A percentile compares a stretch with the other conserved stretches of the same genome.
Evolutionary conservation across 2,329 filamentous ascomycete genomes (phyloP).

Genomic region (Fusarium penzigii): DNA sequence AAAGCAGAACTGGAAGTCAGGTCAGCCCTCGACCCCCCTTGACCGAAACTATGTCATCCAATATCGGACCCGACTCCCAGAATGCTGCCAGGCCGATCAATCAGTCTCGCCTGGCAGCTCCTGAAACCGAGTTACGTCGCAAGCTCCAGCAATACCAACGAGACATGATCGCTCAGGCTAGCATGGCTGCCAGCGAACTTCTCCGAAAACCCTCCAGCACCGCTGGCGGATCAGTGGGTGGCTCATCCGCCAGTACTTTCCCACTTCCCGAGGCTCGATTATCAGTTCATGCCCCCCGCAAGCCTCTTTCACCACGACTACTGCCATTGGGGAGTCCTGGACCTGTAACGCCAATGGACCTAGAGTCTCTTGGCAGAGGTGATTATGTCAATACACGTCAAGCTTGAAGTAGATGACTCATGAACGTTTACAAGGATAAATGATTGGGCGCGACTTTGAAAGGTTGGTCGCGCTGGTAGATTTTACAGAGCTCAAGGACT

Average conservation of each 20-base stretch:
- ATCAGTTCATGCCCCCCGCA: constrained; percentile 39
- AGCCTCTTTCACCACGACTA: constrained; percentile 52
- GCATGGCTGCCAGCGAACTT: constrained; percentile 51
- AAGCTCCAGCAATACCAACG: constrained; percentile 60
- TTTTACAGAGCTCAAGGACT: too few species aligned
- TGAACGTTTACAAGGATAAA: too few species aligned
- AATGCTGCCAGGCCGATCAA: constrained; percentile 24
- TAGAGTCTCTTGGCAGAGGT: constrained; percentile 43
- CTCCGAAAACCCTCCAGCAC: constrained; percentile 30
- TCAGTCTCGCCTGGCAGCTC: constrained; percentile 11
- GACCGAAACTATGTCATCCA: constrained; percentile 31
- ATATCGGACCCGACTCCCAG: constrained; percentile 39
- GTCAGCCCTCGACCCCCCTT: constrained; percentile 24
- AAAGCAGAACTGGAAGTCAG: constrained; percentile 38
- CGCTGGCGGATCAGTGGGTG: constrained; percentile 26
- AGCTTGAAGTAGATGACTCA: too few species aligned
- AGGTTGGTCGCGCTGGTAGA: too few species aligned
- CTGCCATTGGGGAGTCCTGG: constrained; percentile 58
- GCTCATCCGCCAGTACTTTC: constrained; percentile 37
- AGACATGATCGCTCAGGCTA: constrained; percentile 61
- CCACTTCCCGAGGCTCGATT: constrained; percentile 42
- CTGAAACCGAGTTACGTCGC: constrained; percentile 48
- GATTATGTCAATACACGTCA: constrained; percentile 33
- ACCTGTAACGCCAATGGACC: constrained; percentile 62
- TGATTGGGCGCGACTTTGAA: too few species aligned